Evolutionary conservation across 441 rosid species (phyloP), one percentile per base, ranked within the genome.

Genomic region (Mallotus repandus): DNA sequence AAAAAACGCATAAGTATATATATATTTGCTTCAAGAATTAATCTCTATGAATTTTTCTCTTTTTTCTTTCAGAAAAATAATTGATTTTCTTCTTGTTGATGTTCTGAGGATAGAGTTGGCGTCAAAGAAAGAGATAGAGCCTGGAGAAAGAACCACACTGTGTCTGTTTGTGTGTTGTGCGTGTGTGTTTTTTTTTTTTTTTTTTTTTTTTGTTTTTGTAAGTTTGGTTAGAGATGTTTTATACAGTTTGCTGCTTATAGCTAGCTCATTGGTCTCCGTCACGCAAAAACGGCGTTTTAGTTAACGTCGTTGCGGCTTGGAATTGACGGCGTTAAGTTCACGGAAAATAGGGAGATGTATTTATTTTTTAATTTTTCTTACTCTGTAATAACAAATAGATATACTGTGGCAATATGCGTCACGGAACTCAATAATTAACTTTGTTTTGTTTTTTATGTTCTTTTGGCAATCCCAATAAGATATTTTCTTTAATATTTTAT

Each of bases 281-380:
- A 70, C 22, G 16, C 4, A 2, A 10, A 76, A 73, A 85, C 89
- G 86, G 75, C 80, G 80, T 78, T 79, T 41, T 13, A 38, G 0
- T 16, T 79, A 74, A 80, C 86, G 84, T 38, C 82, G 86, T 77
- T 81, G 83, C 81, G 83, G 86, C 83, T 74, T 7, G 48, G 67
- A 13, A 14, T 4, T 75, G 72, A 86, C 92, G 90, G 66, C 77
- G 88, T 86, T 64, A 78, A 13, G 9, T 65, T 64, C 63, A 52
- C 78, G 82, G 79, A 69, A n/a, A 19, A 46, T 46, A 7, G n/a
- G 45, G 19, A 50, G 58, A 15, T 55, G 18, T 12, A 19, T 18
- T 43, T 16, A 1, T 3, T 19, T 54, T 4, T 15, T 7, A 13
- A 55, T 68, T 54, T 66, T 70, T 16, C 56, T 22, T 8, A 9